These are phyloP conservation scores for Salvia splendens DNA, from an alignment of 257 asterid genomes.

Conservation along the genomic window DNA sequence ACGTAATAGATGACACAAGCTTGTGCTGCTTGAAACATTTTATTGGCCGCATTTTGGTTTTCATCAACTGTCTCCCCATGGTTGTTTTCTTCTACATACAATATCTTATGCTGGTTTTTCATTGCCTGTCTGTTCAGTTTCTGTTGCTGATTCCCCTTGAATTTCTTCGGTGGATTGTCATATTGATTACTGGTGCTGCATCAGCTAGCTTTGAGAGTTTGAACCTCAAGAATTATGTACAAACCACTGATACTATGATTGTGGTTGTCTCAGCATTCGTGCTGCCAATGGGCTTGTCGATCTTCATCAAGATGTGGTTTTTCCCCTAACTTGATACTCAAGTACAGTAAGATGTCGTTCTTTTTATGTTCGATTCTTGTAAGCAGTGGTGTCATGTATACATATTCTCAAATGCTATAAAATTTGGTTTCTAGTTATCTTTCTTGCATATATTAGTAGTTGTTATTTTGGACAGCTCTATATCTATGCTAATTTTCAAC, in stretches of 20 bases:
- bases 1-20: no score
- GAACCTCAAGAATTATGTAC: conserved; percentile 70
- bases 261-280: conserved; percentile 72
- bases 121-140: conserved; percentile 55
- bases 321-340: conserved; percentile 40
- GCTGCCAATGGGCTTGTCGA: conserved; percentile 79
- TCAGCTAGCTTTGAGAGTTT: conserved; percentile 77
- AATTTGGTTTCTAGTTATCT: not conserved
- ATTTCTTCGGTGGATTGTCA: conserved; percentile 75
- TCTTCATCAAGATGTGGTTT: conserved; percentile 94
- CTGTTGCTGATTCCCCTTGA: conserved; percentile 71
- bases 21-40: not conserved
- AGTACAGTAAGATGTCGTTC: not conserved
- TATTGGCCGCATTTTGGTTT: conserved; percentile 1
- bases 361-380: conserved; percentile 25
- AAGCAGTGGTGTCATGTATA: conserved; percentile 8
- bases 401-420: conserved; percentile 26
- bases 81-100: conserved; percentile 8
- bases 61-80: not conserved
- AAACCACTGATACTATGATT: conserved; percentile 48
- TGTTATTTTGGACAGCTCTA: no score
- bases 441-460: not conserved
- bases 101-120: conserved; percentile 28
- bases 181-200: conserved; percentile 60
- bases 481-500: no score